Conservation (phyloP, 306 rosid species). For the Prunus davidiana region DNA sequence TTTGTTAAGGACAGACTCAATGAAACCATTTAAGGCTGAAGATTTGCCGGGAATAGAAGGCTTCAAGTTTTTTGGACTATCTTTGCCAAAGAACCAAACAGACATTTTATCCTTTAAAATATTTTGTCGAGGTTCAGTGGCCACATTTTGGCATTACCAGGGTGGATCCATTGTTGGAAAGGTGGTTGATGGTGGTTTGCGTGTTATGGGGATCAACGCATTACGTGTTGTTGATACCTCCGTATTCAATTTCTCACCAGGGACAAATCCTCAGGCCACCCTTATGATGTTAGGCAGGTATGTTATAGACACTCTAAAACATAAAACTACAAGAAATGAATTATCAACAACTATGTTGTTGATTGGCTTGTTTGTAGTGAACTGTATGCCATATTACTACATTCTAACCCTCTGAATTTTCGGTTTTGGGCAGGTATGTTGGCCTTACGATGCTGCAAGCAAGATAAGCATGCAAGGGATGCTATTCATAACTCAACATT, state of each 20-base stretch:
- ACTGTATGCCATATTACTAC: too few species aligned
- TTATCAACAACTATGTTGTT: too few species aligned
- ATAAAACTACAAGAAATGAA: too few species aligned
- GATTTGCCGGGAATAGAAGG: neutral
- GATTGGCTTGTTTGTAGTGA: too few species aligned
- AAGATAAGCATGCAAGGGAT: neutral
- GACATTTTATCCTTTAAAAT: neutral
- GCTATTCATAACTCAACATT: neutral
- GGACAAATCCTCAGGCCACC: constrained; percentile 26
- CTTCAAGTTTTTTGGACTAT: constrained; percentile 1
- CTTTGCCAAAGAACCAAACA: constrained; percentile 1
- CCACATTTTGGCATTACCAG: constrained; percentile 30
- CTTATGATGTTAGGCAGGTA: constrained; percentile 30
- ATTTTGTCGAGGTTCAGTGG: constrained; percentile 12
- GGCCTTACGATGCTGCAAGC: neutral
- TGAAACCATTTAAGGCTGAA: neutral
- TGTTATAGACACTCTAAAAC: too few species aligned
- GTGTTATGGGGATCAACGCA: neutral
- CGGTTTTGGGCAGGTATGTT: neutral
- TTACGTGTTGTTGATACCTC: constrained; percentile 20
- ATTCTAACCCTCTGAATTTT: neutral
- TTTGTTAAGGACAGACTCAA: neutral
- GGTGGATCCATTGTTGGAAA: constrained; percentile 19
- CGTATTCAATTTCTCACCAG: neutral
- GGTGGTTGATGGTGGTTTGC: constrained; percentile 15